Conservation (phyloP, 306 rosid genomes). For the Nissolia schottii region DNA sequence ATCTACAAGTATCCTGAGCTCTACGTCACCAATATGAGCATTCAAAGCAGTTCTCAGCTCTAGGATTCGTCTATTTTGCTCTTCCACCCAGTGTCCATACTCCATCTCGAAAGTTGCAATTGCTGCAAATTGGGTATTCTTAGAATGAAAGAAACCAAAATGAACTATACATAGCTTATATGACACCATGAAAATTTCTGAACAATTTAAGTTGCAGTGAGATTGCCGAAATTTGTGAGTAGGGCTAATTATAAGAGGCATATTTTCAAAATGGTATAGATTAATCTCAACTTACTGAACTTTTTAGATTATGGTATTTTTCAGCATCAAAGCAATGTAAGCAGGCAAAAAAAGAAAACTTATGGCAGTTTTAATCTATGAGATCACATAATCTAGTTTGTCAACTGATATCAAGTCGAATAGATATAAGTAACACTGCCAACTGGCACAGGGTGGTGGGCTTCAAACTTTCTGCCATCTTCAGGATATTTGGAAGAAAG, state of each 20-base stretch:
- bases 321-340: not conserved
- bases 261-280: not conserved
- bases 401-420: not conserved
- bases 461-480: not conserved
- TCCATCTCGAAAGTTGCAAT: conserved; percentile 79
- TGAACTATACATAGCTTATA: not conserved
- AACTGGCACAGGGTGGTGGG: not conserved
- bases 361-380: not conserved
- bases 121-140: conserved; percentile 41
- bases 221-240: not conserved
- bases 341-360: not conserved
- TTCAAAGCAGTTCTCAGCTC: conserved; percentile 72
- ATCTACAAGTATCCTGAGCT: conserved; percentile 76
- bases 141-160: conserved; percentile 24
- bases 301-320: not conserved
- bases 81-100: conserved; percentile 89
- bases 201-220: not conserved
- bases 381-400: not conserved
- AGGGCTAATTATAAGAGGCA: not conserved
- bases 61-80: conserved; percentile 60
- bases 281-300: not conserved
- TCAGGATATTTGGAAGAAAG: not conserved
- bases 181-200: not conserved
- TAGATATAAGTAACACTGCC: conserved; percentile 1
- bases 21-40: conserved; percentile 62